phyloP scores from a whole-genome alignment of 2,329 filamentous ascomycete species.

The Alternaria brassicicola region DNA sequence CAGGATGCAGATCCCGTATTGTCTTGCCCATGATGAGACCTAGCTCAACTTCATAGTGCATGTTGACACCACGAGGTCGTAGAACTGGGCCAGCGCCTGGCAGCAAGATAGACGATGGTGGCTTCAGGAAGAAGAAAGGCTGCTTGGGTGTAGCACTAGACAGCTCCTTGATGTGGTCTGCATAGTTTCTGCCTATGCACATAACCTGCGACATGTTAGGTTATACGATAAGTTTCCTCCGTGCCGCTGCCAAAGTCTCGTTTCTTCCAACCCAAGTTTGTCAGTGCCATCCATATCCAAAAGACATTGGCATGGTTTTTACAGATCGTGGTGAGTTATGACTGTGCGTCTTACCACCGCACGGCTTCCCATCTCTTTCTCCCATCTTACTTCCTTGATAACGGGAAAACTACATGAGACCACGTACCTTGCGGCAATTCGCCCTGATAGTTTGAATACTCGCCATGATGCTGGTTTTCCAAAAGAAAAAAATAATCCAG shows the following conservation, averaged over 20 bases:
- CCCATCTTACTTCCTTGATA: neutral
- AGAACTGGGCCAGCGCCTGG: conserved; percentile 80
- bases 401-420: neutral
- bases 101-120: conserved; percentile 81
- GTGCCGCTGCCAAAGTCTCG: neutral
- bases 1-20: conserved; percentile 74
- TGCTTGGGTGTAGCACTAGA: conserved; percentile 87
- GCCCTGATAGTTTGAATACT: conserved; percentile 47
- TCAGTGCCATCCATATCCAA: neutral
- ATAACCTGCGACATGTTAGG: conserved; percentile 65
- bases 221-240: neutral
- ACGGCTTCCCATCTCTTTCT: neutral
- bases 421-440: conserved; percentile 56
- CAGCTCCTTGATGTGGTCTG: conserved; percentile 92
- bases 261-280: neutral
- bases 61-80: conserved; percentile 78
- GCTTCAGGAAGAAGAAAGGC: conserved; percentile 99
- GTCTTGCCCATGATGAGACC: conserved; percentile 85
- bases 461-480: conserved; percentile 30
- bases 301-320: neutral
- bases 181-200: conserved; percentile 96
- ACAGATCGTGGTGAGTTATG: neutral
- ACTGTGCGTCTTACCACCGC: neutral
- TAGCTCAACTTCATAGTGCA: conserved; percentile 96
- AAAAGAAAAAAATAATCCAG: too few species aligned